Base-by-base conservation (phyloP, 495 filamentous ascomycete genomes). In the Oidiodendron maius region DNA sequence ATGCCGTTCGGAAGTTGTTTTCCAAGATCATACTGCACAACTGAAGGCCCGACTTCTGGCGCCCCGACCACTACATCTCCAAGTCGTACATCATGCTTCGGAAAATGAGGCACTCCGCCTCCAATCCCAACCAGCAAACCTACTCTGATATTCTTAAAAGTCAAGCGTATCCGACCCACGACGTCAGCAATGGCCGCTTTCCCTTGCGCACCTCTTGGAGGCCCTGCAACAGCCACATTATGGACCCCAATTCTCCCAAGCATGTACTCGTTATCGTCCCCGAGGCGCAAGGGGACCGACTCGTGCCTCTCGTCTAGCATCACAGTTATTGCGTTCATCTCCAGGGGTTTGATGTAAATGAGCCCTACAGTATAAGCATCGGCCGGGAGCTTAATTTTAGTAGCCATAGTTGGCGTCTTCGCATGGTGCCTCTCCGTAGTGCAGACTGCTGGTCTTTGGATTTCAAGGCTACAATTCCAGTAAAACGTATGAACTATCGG, bases 11-110 rank as follows among this genome's bases (percentile, higher is more conserved):
- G 11, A 8, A 17, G 6, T 39, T 8, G 11, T 30, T 73, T 72
- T 1, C 69, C 71, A 39, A 60, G 61, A 41, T 71, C 61, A 49
- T 57, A 71, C 48, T 69, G 64, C 8, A 73, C 55, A 2, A 72
- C 69, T 21, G 65, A 63, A 28, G 6, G 6, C 56, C 53, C 41
- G 32, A 6, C 65, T 21, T 74, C 61, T 55, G 71, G 9, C 15
- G 6, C 6, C 5, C 36, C 15, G 16, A 39, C 36, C 5, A 39
- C 36, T 6, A 39, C 15, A 16, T 39, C 66, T 28, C 73, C 71
- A 34, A 75, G 64, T 37, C 64, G 59, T 28, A 72, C 58, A 39
- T 39, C 36, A n/a, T 8, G 28, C 15, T 22, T 6, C 12, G 9
- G 10, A 12, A 13, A 5, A 26, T 22, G 12, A 8, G 40, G 40